These are phyloP conservation scores for Phytophthora pistaciae DNA, from an alignment of 352 stramenopile species.

Conservation along the genomic window DNA sequence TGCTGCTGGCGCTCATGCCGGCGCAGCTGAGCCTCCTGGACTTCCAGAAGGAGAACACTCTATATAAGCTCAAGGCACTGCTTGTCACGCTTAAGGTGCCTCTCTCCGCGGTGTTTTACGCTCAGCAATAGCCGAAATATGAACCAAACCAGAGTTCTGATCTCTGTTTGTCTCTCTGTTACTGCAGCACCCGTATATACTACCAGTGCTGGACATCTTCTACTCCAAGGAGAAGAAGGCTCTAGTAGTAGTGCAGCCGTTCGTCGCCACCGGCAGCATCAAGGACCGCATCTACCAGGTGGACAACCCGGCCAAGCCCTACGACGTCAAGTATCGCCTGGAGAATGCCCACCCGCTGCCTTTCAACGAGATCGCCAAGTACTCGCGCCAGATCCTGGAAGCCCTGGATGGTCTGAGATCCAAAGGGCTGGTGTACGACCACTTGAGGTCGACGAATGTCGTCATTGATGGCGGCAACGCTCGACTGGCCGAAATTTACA, in stretches of 20 bases:
- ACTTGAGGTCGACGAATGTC: slow-evolving; percentile 72
- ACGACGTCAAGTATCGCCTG: slow-evolving; percentile 64
- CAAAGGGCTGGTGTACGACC: slow-evolving; percentile 77
- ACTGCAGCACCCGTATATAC: slow-evolving; percentile 72
- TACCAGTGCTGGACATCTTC: slow-evolving; percentile 73
- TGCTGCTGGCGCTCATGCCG: slow-evolving; percentile 73
- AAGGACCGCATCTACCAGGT: slow-evolving; percentile 74
- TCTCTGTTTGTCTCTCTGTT: neutral
- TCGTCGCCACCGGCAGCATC: slow-evolving; percentile 57
- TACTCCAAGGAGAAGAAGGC: slow-evolving; percentile 76
- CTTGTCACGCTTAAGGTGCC: slow-evolving; percentile 78
- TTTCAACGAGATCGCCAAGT: slow-evolving; percentile 62
- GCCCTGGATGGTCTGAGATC: slow-evolving; percentile 58
- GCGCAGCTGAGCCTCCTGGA: slow-evolving; percentile 65
- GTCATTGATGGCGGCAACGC: slow-evolving; percentile 70
- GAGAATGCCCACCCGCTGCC: slow-evolving; percentile 47
- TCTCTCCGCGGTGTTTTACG: neutral
- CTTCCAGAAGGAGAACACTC: slow-evolving; percentile 59
- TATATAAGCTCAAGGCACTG: slow-evolving; percentile 81
- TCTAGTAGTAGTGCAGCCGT: slow-evolving; percentile 76
- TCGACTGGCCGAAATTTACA: slow-evolving; percentile 71
- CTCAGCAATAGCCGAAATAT: slow-evolving; percentile 4
- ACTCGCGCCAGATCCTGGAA: slow-evolving; percentile 69
- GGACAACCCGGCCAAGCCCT: slow-evolving; percentile 45
- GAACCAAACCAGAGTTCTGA: neutral